Evolutionary conservation across 2,329 filamentous ascomycete species (phyloP), one percentile per base, ranked within the genome.

Genomic region (Pseudocercospora macadamiae): DNA sequence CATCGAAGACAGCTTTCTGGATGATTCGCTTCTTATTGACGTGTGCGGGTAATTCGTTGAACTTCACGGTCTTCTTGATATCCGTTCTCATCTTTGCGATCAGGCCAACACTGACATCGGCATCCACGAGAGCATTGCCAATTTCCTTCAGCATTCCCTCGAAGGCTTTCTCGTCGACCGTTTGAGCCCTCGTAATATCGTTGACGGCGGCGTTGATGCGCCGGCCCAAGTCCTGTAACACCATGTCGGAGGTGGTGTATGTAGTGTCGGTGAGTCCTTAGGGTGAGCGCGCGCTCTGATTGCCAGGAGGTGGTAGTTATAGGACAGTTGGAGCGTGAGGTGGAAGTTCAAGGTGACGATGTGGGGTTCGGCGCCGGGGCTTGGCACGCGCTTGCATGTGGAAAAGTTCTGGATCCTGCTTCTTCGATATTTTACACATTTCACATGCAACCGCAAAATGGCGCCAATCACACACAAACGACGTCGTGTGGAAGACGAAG

Each of bases 131-230:
- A 62, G 95, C 95, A 66, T 93, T 87, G 75, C 92, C 96, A 71
- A 99, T 97, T 78, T 97, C 93, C 80, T 97, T 97, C 75, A 99
- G 85, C 95, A 99, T 99, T 70, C 85, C 84, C 81, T 99, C 95
- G 75, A 99, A 97, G 39, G 93, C 92, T 88, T 97, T 97, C 80
- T 99, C 95, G 74, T 97, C 93, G 68, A 97, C 86, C 73, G 96
- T 97, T 66, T 87, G 90, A 59, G 95, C 91, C 71, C 93, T 85
- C 60, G 93, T 96, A 71, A 97, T 84, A 80, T 97, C 93, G 64
- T 88, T 89, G 80, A 99, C 90, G 71, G 95, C 95, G 82, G 91
- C 86, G 80, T 97, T 97, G 77, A 99, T 97, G 80, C 95, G 95
- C 83, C 93, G 92, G 70, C 95, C 95, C 60, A 99, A 86, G 85